Evolutionary conservation across 2,329 filamentous ascomycete species (phyloP), one percentile per base, ranked within the genome.

Genomic region (Penicillium hesseltinei): DNA sequence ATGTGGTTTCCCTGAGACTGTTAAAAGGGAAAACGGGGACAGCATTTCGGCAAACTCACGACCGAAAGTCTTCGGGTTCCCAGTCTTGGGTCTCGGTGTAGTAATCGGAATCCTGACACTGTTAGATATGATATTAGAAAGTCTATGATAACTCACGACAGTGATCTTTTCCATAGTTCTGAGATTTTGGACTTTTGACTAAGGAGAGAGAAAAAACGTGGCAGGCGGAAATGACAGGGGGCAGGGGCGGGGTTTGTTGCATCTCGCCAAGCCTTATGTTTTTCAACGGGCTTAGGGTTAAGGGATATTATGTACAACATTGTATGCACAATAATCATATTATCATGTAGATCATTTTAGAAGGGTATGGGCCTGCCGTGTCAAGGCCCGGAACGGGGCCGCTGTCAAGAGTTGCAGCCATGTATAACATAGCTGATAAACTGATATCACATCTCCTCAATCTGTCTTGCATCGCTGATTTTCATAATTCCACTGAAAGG

Each of bases 1-100:
- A 63, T 10, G 61, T 61, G 1, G 61, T 63, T 29, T 63, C 59
- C 23, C 61, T 63, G 27, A 38, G 31, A 48, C 11, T 6, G 23
- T 51, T 31, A 51, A 31, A 42, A 9, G 11, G 21, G 7, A 43
- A 11, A 9, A 33, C 8, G 21, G 35, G 13, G 36, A 5, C 15
- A 19, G 8, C 6, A 44, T 10, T 15, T 29, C 1, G 15, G 31
- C 23, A 11, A 10, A 58, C 60, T 62, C 11, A 62, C 60, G 60
- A 62, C 23, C 53, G 44, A 43, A 60, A 62, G 44, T 61, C 60
- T 17, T 56, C 23, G 1, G 45, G 54, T 3, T 59, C 57, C 25
- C 51, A 54, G 3, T 33, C 50, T n/a, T 47, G 4, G 38, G 19
- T 49, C 19, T 56, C 38, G 27, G 39, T 35, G 39, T 58, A 61